These are phyloP conservation scores for Penicillium alfredii DNA, from an alignment of 495 filamentous ascomycete species.

Conservation along the genomic window DNA sequence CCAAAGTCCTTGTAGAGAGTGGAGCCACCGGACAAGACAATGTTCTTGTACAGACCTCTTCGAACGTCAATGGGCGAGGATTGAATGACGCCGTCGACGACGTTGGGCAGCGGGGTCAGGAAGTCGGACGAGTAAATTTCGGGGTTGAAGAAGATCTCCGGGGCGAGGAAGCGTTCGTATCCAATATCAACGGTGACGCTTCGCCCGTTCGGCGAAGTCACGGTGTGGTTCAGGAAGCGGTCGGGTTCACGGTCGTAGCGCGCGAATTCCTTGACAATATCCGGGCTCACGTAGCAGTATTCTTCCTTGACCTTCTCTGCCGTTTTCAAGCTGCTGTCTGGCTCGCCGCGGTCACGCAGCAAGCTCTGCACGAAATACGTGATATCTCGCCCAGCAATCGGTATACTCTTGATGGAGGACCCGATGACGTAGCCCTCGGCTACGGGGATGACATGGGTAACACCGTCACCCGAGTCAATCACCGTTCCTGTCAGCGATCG, in stretches of 20 bases:
- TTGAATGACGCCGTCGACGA: slow-evolving; percentile 95
- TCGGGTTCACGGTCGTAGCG: slow-evolving; percentile 88
- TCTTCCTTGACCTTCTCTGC: slow-evolving; percentile 97
- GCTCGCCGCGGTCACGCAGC: slow-evolving; percentile 91
- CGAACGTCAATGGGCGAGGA: slow-evolving; percentile 96
- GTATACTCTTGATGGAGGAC: slow-evolving; percentile 97
- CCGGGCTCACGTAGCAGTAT: slow-evolving; percentile 95
- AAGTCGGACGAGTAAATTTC: slow-evolving; percentile 99
- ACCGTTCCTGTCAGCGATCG: slow-evolving; percentile 96
- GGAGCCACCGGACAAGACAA: slow-evolving; percentile 92
- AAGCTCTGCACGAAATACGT: slow-evolving; percentile 97
- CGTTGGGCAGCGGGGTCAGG: slow-evolving; percentile 84
- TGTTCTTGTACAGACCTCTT: slow-evolving; percentile 97
- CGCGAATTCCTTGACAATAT: slow-evolving; percentile 96
- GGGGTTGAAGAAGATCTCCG: slow-evolving; percentile 99
- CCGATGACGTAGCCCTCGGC: slow-evolving; percentile 99
- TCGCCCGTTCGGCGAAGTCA: slow-evolving; percentile 79
- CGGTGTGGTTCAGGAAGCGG: slow-evolving; percentile 81
- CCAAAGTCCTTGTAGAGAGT: slow-evolving; percentile 98
- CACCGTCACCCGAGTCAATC: slow-evolving; percentile 95
- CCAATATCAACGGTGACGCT: slow-evolving; percentile 85
- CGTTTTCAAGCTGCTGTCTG: slow-evolving; percentile 94
- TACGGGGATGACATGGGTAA: slow-evolving; percentile 97
- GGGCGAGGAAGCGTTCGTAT: slow-evolving; percentile 96
- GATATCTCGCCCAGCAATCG: slow-evolving; percentile 93